Base-by-base conservation (phyloP, 768 basidiomycete genomes). In the Termitomyces sp. region DNA sequence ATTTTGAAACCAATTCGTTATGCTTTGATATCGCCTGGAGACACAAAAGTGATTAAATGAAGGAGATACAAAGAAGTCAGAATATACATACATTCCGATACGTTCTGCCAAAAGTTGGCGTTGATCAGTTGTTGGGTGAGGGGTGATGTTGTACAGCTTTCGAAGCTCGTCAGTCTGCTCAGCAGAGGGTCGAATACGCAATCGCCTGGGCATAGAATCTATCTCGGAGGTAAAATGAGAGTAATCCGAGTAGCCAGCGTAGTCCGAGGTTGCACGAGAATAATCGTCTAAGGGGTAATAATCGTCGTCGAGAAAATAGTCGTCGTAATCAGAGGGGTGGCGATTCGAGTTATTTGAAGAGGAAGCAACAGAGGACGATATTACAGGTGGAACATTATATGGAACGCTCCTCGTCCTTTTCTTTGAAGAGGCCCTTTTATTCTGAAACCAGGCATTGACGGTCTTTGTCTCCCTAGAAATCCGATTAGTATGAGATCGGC, bases 1-100 rank as follows among this genome's bases (percentile, higher is more conserved):
- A 66, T 91, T 90, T 77, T 91, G 89, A 70, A 92, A 92, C 91
- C 90, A 91, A 68, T 92, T 91, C 1, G 86, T 90, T 57, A 92
- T 85, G 56, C 84, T 88, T 72, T 89, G 85, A 72, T 87, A 81
- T 62, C 83, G 86, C 88, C 90, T 92, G 65, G 16, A 47, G 55
- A 62, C 43, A 58, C 50, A 44, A 66, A 51, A 67, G 63, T 30
- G 27, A 59, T 59, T 34, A 42, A 26, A 55, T 65, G 67, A 70
- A 65, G 66, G 68, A 61, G 73, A 67, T 65, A 63, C 56, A 62
- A 53, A 58, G 58, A 67, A 67, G 64, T 64, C 13, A 62, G 69
- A 68, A 69, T 67, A 51, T 58, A 34, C 90, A 69, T 72, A 91
- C 90, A 91, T 91, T 73, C 87, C 88, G 69, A 91, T 85, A 67